Conservation (phyloP, 768 basidiomycete genomes). For the Mycena kentingensis region DNA sequence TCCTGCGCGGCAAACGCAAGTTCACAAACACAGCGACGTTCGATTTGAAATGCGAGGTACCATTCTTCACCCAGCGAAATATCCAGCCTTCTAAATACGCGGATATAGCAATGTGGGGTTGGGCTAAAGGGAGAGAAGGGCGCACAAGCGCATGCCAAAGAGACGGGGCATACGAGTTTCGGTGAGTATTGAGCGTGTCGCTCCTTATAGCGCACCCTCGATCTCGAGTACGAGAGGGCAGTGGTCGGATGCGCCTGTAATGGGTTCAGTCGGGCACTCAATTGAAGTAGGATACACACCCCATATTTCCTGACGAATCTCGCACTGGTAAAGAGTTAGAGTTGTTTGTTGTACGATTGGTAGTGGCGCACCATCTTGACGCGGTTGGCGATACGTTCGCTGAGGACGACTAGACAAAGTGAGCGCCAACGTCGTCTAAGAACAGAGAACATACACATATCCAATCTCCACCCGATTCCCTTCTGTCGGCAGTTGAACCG, state of each 20-base stretch:
- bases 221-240: constrained; percentile 81
- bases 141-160: constrained; percentile 82
- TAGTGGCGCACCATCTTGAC: constrained; percentile 54
- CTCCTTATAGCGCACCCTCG: constrained; percentile 40
- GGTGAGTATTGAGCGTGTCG: constrained; percentile 64
- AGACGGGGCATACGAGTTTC: constrained; percentile 84
- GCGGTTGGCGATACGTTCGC: constrained; percentile 62
- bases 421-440: not conserved
- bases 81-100: not conserved
- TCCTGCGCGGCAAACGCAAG: constrained; percentile 74
- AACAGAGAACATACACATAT: constrained; percentile 61
- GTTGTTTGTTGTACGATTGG: not conserved
- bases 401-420: constrained; percentile 61
- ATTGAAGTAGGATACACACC: no score
- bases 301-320: constrained; percentile 82
- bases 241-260: constrained; percentile 88
- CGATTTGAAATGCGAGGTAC: constrained; percentile 83
- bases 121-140: constrained; percentile 94
- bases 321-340: constrained; percentile 51
- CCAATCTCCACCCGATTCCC: constrained; percentile 85
- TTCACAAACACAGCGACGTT: constrained; percentile 93
- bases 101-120: constrained; percentile 67
- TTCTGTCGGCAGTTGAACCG: constrained; percentile 79
- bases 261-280: no score
- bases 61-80: constrained; percentile 24